Evolutionary conservation across 495 filamentous ascomycete species (phyloP).

Genomic region (Tuber magnatum): DNA sequence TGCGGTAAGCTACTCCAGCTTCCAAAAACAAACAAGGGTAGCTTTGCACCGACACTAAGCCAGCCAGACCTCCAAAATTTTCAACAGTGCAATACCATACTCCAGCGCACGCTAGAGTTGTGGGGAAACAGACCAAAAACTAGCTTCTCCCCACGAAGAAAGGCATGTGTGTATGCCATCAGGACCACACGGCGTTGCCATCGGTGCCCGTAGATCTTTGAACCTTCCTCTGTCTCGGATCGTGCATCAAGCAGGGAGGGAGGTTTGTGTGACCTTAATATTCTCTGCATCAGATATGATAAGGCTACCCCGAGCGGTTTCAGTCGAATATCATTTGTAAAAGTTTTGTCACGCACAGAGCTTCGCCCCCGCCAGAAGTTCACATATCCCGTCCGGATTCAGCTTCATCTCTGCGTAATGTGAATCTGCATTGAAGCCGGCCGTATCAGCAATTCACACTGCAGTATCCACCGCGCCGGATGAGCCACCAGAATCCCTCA

Average conservation of each 20-base stretch:
- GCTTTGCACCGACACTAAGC: not conserved
- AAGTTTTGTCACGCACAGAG: not conserved
- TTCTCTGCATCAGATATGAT: not conserved
- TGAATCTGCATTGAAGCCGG: not conserved
- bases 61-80: not conserved
- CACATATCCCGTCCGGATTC: not conserved
- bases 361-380: not conserved
- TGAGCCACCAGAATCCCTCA: not conserved
- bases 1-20: not conserved
- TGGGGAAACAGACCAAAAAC: not conserved
- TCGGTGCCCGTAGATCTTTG: not conserved
- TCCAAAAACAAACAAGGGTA: not conserved
- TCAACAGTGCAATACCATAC: not conserved
- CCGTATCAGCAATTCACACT: not conserved
- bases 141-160: no score
- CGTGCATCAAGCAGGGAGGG: not conserved
- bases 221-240: not conserved
- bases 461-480: not conserved
- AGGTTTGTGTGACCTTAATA: not conserved
- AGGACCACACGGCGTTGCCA: not conserved
- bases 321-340: not conserved
- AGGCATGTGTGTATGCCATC: not conserved
- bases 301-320: not conserved
- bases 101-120: not conserved
- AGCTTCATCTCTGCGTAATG: not conserved